phyloP scores from a whole-genome alignment of 495 filamentous ascomycete genomes.

The Ascodesmis nigricans region DNA sequence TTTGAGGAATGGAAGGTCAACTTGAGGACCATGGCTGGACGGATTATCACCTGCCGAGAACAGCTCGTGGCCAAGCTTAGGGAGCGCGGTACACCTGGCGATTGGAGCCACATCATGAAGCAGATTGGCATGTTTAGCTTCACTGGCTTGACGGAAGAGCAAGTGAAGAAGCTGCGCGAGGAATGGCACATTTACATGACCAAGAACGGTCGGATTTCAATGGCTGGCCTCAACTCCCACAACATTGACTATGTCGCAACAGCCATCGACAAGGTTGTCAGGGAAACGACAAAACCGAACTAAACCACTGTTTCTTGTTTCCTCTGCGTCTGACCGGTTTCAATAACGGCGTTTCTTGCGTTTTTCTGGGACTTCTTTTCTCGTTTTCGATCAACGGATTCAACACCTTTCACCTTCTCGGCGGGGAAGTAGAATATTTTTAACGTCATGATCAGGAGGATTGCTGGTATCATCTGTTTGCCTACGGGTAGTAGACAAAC shows the following conservation, averaged over 20 bases:
- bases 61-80: constrained; percentile 55
- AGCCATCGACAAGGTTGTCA: constrained; percentile 67
- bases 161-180: constrained; percentile 59
- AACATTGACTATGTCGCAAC: constrained; percentile 87
- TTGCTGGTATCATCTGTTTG: no score
- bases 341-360: no score
- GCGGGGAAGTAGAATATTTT: no score
- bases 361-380: no score
- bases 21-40: constrained; percentile 75
- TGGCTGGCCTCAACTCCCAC: constrained; percentile 73
- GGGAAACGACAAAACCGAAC: no score
- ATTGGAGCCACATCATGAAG: constrained; percentile 89
- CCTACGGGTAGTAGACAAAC: no score
- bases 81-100: constrained; percentile 60
- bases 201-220: constrained; percentile 92
- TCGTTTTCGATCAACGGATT: no score
- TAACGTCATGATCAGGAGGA: no score
- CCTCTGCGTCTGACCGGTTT: no score
- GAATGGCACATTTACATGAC: constrained; percentile 94
- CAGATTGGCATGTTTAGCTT: constrained; percentile 99
- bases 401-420: no score
- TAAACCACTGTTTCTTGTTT: no score
- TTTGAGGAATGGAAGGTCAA: constrained; percentile 94
- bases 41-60: constrained; percentile 75
- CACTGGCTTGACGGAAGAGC: constrained; percentile 66